Base-by-base conservation (phyloP, 768 basidiomycete species). In the Pilatotrama ljubarskyi region DNA sequence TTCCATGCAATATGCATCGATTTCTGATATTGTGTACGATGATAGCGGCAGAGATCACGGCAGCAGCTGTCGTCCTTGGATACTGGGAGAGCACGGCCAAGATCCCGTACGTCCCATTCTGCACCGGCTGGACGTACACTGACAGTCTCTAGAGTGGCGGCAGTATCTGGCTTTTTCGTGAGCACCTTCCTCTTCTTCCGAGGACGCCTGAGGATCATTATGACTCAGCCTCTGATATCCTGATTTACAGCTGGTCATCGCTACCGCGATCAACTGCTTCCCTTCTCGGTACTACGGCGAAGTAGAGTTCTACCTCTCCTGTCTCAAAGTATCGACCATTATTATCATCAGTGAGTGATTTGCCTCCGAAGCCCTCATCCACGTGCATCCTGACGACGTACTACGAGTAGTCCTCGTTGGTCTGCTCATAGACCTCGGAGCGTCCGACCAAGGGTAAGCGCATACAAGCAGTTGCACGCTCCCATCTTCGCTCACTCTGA, bases 1-100 rank as follows among this genome's bases (percentile, higher is more conserved):
- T n/a, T n/a, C n/a, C n/a, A n/a, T n/a, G n/a, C n/a, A n/a, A n/a
- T n/a, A n/a, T n/a, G n/a, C n/a, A n/a, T n/a, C n/a, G n/a, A 20
- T 29, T n/a, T 35, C 14, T 51, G 35, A 51, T 13, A 48, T 1
- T 17, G 3, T 14, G 1, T n/a, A 76, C 80, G 40, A 8, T 35
- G 22, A 10, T 26, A 70, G 69, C 82, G 7, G 77, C 80, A 20
- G 84, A 85, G 68, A 76, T 85, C 18, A 77, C 76, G 32, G 83
- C 83, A 2, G 82, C 82, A 1, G 76, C 82, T 0, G 72, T 83
- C 11, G 69, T 86, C 32, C 74, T 85, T 48, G 70, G 72, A 26
- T 82, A 75, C 66, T 83, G 82, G 80, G 70, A 74, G 35, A 55
- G 52, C 5, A 53, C 63, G 0, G 51, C 60, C 18, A 62, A 5